Evolutionary conservation across 1,284 basidiomycete genomes (phyloP).

Genomic region (Puccinia polysora): DNA sequence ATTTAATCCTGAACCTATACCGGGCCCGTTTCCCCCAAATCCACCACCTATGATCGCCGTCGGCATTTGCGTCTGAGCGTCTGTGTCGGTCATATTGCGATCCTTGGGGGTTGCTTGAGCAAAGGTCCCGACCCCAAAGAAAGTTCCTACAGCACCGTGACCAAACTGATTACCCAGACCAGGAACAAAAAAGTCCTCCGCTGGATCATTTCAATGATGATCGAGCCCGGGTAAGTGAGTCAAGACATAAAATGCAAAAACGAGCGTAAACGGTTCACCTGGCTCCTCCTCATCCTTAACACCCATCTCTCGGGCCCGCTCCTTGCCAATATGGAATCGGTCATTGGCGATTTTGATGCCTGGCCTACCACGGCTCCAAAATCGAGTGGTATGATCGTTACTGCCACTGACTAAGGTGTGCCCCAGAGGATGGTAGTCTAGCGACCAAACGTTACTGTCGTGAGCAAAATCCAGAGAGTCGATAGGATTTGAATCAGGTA

Average conservation of each 20-base stretch:
- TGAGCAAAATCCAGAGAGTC: slow-evolving; percentile 84
- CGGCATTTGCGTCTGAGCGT: neutral
- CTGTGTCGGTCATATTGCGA: slow-evolving; percentile 17
- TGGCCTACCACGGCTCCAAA: slow-evolving; percentile 85
- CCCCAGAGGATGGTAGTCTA: slow-evolving; percentile 91
- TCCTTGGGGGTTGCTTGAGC: slow-evolving; percentile 8
- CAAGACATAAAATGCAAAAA: neutral
- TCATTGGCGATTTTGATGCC: slow-evolving; percentile 54
- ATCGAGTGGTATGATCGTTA: slow-evolving; percentile 95
- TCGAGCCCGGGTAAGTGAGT: neutral
- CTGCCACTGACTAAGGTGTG: slow-evolving; percentile 86
- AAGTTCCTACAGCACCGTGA: slow-evolving; percentile 10
- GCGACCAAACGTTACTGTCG: slow-evolving; percentile 93
- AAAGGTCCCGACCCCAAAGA: slow-evolving; percentile 19
- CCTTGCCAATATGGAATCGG: slow-evolving; percentile 44
- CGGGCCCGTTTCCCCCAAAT: slow-evolving; percentile 6
- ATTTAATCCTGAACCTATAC: neutral
- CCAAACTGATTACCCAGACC: slow-evolving; percentile 39
- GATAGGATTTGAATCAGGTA: slow-evolving; percentile 63
- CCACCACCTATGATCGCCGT: neutral
- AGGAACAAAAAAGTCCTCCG: slow-evolving; percentile 41
- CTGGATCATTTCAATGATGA: neutral
- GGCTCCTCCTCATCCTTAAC: slow-evolving; percentile 43
- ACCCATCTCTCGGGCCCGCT: slow-evolving; percentile 40
- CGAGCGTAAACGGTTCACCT: slow-evolving; percentile 11